Evolutionary conservation across 2,329 filamentous ascomycete genomes (phyloP).

Genomic region (Dactylellina sp.): DNA sequence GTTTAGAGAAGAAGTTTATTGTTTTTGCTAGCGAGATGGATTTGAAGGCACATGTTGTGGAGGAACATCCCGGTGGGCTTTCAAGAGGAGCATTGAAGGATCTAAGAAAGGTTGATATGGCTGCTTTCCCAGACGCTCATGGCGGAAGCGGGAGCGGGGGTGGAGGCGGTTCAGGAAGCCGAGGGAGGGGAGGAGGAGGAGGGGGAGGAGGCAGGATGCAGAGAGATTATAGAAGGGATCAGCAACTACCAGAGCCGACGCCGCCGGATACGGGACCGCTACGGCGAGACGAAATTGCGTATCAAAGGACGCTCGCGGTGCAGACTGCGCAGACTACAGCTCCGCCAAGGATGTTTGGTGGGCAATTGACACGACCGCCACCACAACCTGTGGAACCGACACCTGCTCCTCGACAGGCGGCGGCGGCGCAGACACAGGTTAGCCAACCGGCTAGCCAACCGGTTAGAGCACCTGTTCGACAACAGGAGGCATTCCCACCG

Average conservation of each 20-base stretch:
- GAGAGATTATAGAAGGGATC: constrained; percentile 76
- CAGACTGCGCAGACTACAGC: constrained; percentile 82
- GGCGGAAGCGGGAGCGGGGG: constrained; percentile 72
- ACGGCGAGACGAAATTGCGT: constrained; percentile 87
- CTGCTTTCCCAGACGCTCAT: constrained; percentile 85
- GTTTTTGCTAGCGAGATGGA: constrained; percentile 97
- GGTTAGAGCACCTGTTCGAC: constrained; percentile 22
- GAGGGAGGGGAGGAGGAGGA: constrained; percentile 65
- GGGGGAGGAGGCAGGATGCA: constrained; percentile 66
- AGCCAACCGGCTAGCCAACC: constrained; percentile 44
- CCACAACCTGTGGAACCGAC: constrained; percentile 55
- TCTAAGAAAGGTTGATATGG: constrained; percentile 85
- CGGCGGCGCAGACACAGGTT: constrained; percentile 60
- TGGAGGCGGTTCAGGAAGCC: constrained; percentile 68
- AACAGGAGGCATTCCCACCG: constrained; percentile 56
- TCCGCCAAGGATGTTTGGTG: constrained; percentile 79
- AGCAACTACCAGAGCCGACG: constrained; percentile 79
- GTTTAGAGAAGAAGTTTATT: constrained; percentile 95
- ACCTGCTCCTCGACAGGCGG: constrained; percentile 58
- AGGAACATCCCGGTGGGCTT: constrained; percentile 80
- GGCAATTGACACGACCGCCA: constrained; percentile 73
- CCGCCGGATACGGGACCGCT: constrained; percentile 69
- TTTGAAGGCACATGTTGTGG: constrained; percentile 89
- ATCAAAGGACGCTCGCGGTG: constrained; percentile 90
- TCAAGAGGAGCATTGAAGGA: constrained; percentile 87